Base-by-base conservation (phyloP, 768 basidiomycete genomes). In the Mycena filopes region DNA sequence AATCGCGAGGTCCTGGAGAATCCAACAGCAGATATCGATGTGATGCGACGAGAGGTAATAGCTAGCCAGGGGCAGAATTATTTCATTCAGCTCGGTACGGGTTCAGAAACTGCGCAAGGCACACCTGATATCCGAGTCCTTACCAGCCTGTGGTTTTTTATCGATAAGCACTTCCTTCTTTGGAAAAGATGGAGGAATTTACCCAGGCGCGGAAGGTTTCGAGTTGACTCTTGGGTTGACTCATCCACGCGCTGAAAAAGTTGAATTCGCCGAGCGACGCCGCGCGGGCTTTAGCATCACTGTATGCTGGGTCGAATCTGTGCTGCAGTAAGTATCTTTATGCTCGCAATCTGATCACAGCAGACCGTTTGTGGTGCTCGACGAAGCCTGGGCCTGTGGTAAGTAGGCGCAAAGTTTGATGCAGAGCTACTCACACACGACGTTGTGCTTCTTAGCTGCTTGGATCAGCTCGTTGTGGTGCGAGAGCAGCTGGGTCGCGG, bases 191-290 rank as follows among this genome's bases (percentile, higher is more conserved):
- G n/a, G n/a, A n/a, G n/a, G n/a, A n/a, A n/a, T n/a, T n/a, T n/a
- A n/a, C n/a, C 96, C 96, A 98, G 9, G 93, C 92, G 60, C 89
- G 89, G 87, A 97, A 98, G 0, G 96, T 97, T 78, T 95, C 93
- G 28, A 98, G 85, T 78, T 98, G 96, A 72, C 87, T 90, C 80
- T 98, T 98, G 45, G 96, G 96, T 77, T 97, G 96, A 73, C 93
- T 95, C 96, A 98, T 98, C 94, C 96, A 97, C 40, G 95, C 93
- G 70, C 83, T 93, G 87, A 95, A 97, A 79, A 95, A 97, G 80
- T 96, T 97, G 81, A 96, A 95, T 77, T 96, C 94, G 36, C 95
- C 94, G 26, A 96, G 83, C 9, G 85, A 78, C 28, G 83, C 85
- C 29, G 91, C 91, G 55, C 91, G 89, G 5, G 88, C 90, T 72